Evolutionary conservation across 2,329 filamentous ascomycete species (phyloP).

Genomic region (Plenodomus biglobosus): DNA sequence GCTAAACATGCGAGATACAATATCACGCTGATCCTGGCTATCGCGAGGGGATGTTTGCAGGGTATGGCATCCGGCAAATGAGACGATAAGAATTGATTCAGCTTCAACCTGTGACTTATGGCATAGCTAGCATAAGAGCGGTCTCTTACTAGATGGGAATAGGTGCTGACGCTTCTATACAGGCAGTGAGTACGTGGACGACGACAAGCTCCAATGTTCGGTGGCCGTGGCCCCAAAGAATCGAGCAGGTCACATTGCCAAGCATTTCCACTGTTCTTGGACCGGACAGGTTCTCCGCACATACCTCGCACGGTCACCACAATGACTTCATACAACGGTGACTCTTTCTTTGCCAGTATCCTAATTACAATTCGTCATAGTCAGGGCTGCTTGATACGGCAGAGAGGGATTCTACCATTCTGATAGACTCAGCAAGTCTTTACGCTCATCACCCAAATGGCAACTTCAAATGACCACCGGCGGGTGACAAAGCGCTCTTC

Average conservation of each 20-base stretch:
- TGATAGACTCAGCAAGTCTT: not conserved
- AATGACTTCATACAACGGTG: not conserved
- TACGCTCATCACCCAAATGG: conserved; percentile 8
- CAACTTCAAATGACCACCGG: conserved; percentile 24
- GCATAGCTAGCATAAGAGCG: too few species aligned
- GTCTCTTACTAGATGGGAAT: too few species aligned
- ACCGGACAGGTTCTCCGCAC: conserved; percentile 1
- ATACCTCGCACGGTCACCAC: not conserved
- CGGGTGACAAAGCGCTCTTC: conserved; percentile 30
- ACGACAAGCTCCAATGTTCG: too few species aligned
- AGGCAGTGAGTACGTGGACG: too few species aligned
- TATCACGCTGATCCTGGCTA: too few species aligned
- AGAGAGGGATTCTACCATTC: not conserved
- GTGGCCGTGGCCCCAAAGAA: too few species aligned
- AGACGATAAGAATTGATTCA: too few species aligned
- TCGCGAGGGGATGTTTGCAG: too few species aligned
- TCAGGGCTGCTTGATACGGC: not conserved
- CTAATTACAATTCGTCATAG: not conserved
- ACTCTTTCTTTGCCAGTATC: not conserved
- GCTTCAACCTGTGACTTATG: too few species aligned
- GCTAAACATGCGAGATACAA: too few species aligned
- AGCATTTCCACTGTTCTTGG: not conserved
- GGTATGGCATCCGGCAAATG: too few species aligned
- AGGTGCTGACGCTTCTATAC: too few species aligned
- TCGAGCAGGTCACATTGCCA: not conserved